Conservation (phyloP, 192 early-diverging fungal species). For the Rhizophagus sp. region DNA sequence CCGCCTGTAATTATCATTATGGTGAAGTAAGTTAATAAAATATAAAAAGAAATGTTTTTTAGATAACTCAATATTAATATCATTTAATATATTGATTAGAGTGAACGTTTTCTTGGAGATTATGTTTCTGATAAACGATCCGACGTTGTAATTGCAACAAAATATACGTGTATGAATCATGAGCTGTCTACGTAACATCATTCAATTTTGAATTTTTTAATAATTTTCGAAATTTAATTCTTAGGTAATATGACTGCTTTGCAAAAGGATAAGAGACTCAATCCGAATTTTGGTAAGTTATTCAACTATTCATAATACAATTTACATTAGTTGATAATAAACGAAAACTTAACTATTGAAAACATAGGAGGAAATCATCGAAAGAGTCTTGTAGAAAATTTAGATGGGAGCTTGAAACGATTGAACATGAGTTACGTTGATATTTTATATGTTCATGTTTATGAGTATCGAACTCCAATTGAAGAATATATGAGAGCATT, state of each 20-base stretch:
- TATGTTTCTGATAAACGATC: slow-evolving; percentile 46
- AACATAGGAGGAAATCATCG: slow-evolving; percentile 41
- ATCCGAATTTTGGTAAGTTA: neutral
- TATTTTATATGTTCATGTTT: slow-evolving; percentile 49
- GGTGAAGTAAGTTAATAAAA: neutral
- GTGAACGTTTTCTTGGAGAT: slow-evolving; percentile 47
- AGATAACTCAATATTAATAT: neutral
- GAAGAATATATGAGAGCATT: slow-evolving; percentile 73
- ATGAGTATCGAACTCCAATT: slow-evolving; percentile 56
- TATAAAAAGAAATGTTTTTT: neutral
- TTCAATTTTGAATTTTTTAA: too few species aligned
- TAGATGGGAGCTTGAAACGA: slow-evolving; percentile 56
- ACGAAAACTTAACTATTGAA: neutral
- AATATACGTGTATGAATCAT: slow-evolving; percentile 28
- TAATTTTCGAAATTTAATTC: neutral
- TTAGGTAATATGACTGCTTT: neutral
- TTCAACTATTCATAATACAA: neutral
- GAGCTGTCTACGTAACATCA: neutral
- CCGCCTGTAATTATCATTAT: neutral
- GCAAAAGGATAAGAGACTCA: neutral
- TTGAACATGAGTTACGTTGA: slow-evolving; percentile 49
- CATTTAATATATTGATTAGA: neutral
- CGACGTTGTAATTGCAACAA: slow-evolving; percentile 52
- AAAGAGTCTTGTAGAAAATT: slow-evolving; percentile 47
- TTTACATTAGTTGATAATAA: too few species aligned